Conservation (phyloP, 176 grass and related monocot genomes). For the Thalia dealbata region DNA sequence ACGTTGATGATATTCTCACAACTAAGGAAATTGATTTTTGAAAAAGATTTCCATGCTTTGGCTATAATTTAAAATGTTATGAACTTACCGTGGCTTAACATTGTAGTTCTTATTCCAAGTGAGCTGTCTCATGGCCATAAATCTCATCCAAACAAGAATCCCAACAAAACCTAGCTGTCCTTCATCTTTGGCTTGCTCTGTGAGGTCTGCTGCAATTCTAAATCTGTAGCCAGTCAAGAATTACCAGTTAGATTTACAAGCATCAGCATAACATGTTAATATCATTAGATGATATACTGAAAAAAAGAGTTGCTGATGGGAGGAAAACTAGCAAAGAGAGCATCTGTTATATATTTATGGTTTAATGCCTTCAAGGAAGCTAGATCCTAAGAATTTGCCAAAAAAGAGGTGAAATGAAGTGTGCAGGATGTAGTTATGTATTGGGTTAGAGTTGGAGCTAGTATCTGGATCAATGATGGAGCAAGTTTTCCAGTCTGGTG, state of each 20-base stretch:
- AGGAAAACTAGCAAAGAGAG: neutral
- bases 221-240: constrained; percentile 44
- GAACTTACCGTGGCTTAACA: constrained; percentile 82
- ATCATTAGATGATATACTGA: neutral
- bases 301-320: neutral
- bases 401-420: too few species aligned
- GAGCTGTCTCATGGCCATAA: constrained; percentile 87
- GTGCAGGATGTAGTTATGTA: too few species aligned
- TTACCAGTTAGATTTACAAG: neutral
- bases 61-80: neutral
- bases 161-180: constrained; percentile 65
- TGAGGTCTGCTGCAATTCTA: constrained; percentile 82
- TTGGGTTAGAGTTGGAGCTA: too few species aligned
- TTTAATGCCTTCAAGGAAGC: too few species aligned
- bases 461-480: too few species aligned
- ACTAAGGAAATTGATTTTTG: too few species aligned
- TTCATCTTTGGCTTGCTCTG: constrained; percentile 55
- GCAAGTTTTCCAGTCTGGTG: too few species aligned
- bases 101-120: constrained; percentile 99
- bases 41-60: neutral
- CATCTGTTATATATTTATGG: neutral
- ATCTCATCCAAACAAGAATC: constrained; percentile 92
- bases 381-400: too few species aligned
- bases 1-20: too few species aligned
- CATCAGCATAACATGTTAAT: neutral